Conservation (phyloP, 163 green algal genomes). For the Scenedesmus sp. region DNA sequence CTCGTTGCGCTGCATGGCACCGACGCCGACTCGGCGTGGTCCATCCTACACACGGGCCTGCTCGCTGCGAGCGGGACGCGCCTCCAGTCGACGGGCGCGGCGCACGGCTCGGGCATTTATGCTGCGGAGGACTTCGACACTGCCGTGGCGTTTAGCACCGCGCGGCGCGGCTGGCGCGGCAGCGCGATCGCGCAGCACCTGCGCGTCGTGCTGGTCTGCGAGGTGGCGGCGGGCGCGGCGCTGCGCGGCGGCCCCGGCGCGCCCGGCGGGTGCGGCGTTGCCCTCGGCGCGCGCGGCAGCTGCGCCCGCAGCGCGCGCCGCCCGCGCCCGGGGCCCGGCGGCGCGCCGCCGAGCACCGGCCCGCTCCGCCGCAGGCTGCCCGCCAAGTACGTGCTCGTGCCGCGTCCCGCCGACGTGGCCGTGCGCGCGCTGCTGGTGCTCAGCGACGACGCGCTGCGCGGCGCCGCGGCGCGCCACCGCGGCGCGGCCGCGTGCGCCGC, state of each 20-base stretch:
- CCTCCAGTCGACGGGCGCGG: slow-evolving; percentile 30
- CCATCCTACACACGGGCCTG: slow-evolving; percentile 41
- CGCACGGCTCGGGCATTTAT: slow-evolving; percentile 47
- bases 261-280: neutral
- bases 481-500: neutral
- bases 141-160: slow-evolving; percentile 32
- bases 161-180: slow-evolving; percentile 5
- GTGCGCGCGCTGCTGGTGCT: slow-evolving; percentile 31
- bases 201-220: slow-evolving; percentile 42
- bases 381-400: slow-evolving; percentile 29
- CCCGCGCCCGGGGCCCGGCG: no score
- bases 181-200: slow-evolving; percentile 20
- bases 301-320: no score
- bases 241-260: neutral
- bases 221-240: neutral
- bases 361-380: slow-evolving; percentile 32
- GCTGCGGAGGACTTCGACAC: slow-evolving; percentile 9
- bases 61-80: slow-evolving; percentile 40
- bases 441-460: slow-evolving; percentile 29
- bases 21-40: no score
- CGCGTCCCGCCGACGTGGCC: neutral
- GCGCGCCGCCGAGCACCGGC: no score
- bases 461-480: neutral
- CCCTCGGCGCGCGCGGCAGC: slow-evolving; percentile 2
- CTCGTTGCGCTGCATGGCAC: slow-evolving; percentile 31